Evolutionary conservation across 352 stramenopile genomes (phyloP).

Genomic region (Thraustochytrium sp.): DNA sequence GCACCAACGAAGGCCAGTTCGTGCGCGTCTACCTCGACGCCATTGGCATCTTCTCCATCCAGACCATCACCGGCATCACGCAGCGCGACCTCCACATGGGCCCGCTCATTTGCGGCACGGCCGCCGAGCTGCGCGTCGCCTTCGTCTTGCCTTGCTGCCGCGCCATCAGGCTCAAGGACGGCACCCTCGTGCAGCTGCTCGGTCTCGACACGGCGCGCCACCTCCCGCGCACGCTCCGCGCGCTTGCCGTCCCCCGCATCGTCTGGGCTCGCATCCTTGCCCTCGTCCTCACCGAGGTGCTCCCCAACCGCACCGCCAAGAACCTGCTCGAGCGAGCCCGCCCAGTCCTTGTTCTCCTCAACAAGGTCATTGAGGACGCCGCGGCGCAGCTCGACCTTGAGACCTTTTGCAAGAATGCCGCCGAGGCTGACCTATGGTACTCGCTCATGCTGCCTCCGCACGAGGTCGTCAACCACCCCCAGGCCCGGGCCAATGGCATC

Average conservation of each 20-base stretch:
- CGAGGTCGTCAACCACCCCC: not conserved
- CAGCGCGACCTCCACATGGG: not conserved
- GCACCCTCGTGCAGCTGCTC: slow-evolving; percentile 24
- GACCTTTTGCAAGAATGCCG: not conserved
- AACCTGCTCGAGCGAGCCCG: not conserved
- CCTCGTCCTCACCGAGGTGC: not conserved
- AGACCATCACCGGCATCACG: not conserved
- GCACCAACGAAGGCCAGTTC: not conserved
- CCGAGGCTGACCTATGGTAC: not conserved
- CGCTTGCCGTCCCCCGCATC: not conserved
- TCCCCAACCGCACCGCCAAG: not conserved
- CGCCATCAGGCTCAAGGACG: not conserved
- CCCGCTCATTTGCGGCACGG: not conserved
- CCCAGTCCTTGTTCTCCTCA: not conserved
- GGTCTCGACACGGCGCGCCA: not conserved
- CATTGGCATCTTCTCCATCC: not conserved
- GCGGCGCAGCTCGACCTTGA: not conserved
- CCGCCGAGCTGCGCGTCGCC: not conserved
- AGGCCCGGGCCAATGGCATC: not conserved
- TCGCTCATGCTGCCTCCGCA: not conserved
- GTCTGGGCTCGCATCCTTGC: not conserved
- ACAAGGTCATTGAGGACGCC: not conserved
- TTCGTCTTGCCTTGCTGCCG: not conserved
- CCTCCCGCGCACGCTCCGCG: not conserved
- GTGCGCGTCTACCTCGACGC: slow-evolving; percentile 8